A percentile compares a stretch with the other conserved stretches of the same genome.
phyloP scores from a whole-genome alignment of 2,329 filamentous ascomycete species.

The Calycina herbarum region DNA sequence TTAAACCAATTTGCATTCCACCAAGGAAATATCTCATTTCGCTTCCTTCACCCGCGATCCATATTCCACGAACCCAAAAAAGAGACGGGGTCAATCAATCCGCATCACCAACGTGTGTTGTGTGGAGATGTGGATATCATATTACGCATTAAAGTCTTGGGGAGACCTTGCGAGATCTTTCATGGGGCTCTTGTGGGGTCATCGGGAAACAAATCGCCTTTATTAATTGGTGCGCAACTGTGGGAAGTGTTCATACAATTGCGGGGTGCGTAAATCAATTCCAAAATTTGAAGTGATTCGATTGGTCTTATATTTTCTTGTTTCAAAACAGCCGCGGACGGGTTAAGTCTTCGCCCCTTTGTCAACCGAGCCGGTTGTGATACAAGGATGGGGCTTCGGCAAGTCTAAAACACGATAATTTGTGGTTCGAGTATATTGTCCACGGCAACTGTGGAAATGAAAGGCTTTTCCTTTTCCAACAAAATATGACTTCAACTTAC shows the following conservation, averaged over 20 bases:
- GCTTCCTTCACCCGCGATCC: background rate
- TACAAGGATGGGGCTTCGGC: too few relatives aligned
- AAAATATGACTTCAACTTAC: too few relatives aligned
- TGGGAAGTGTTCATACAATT: background rate
- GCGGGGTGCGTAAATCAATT: background rate
- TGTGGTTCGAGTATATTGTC: too few relatives aligned
- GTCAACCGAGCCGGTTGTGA: background rate
- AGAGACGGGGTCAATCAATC: background rate
- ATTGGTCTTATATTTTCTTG: background rate
- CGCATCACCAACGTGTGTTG: background rate
- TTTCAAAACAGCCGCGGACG: background rate
- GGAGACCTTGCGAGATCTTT: background rate
- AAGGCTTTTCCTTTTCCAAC: too few relatives aligned
- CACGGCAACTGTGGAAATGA: too few relatives aligned
- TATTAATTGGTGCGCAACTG: background rate
- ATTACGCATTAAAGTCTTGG: background rate
- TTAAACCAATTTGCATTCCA: background rate
- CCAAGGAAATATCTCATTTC: slow-evolving; percentile 4
- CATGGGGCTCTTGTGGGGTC: background rate
- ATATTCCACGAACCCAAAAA: background rate
- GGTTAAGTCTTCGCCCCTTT: background rate
- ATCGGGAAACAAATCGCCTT: background rate
- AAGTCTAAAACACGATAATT: too few relatives aligned
- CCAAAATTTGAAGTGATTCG: background rate
- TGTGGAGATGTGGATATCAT: background rate